Percentiles rank a stretch among this genome's conserved stretches.
Evolutionary conservation across 148 eudicot genomes (phyloP).

Genomic region (Chenopodium quinoa): DNA sequence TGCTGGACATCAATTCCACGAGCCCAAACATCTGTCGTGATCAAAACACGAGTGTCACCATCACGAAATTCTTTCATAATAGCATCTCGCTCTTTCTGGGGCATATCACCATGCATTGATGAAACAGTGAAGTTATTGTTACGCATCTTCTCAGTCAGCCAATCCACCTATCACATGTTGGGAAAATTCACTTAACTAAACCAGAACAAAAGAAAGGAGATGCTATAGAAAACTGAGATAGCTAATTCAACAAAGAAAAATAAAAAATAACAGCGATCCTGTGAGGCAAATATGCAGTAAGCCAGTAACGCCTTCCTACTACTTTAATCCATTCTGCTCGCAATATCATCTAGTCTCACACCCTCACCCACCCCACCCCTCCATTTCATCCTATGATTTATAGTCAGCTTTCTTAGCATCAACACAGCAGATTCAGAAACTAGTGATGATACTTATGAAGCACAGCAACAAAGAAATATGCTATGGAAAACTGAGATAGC

Average conservation of each 20-base stretch:
- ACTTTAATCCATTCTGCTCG: no score
- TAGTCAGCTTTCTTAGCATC: no score
- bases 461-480: neutral
- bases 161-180: conserved; percentile 61
- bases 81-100: conserved; percentile 97
- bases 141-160: conserved; percentile 96
- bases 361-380: no score
- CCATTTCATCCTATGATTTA: no score
- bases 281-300: no score
- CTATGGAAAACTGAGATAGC: no score
- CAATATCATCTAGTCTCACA: no score
- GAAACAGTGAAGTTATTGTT: conserved; percentile 90
- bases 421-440: neutral
- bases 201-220: neutral
- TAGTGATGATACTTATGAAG: neutral
- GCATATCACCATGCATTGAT: conserved; percentile 99
- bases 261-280: neutral
- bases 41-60: conserved; percentile 83
- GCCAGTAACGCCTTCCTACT: no score
- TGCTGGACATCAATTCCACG: conserved; percentile 98
- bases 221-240: neutral
- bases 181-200: neutral
- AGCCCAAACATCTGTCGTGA: conserved; percentile 99
- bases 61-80: conserved; percentile 82
- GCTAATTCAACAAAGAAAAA: neutral